Conservation (phyloP, 768 basidiomycete species). For the Neoboletus subvelutipes region DNA sequence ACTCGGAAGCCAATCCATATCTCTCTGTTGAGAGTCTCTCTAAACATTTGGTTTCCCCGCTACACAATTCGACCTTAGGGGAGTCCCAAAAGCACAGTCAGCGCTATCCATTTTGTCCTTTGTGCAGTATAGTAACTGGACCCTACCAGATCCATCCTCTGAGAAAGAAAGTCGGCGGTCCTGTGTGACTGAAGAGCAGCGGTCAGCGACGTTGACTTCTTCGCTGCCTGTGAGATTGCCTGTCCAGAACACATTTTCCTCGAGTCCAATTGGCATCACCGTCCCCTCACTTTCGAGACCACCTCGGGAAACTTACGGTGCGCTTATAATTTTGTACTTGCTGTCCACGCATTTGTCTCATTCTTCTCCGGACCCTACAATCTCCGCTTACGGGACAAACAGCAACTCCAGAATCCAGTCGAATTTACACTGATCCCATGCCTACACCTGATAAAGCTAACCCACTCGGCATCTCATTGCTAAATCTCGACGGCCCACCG, state of each 20-base stretch:
- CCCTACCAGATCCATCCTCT: constrained; percentile 6
- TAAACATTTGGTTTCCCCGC: background rate
- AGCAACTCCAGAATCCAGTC: constrained; percentile 2
- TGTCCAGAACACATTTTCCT: constrained; percentile 4
- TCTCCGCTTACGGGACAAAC: constrained; percentile 13
- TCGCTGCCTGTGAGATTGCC: constrained; percentile 5
- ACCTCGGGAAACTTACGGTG: constrained; percentile 18
- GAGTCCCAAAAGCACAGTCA: constrained; percentile 13
- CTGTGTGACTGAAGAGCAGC: background rate
- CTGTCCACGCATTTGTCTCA: constrained; percentile 14
- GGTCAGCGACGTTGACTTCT: background rate
- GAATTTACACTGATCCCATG: constrained; percentile 2
- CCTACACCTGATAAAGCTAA: constrained; percentile 13
- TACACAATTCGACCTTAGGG: background rate
- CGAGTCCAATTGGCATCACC: background rate
- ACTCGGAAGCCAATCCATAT: background rate
- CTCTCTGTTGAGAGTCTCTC: background rate
- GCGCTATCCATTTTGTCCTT: constrained; percentile 1
- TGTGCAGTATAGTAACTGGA: constrained; percentile 1
- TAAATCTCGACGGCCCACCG: constrained; percentile 57
- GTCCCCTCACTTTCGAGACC: background rate
- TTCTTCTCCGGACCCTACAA: constrained; percentile 11
- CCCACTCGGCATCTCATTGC: constrained; percentile 38
- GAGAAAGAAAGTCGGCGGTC: constrained; percentile 6
- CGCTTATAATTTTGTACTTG: constrained; percentile 9